phyloP scores from a whole-genome alignment of 2,329 filamentous ascomycete species.

The Aureobasidium vineae region DNA sequence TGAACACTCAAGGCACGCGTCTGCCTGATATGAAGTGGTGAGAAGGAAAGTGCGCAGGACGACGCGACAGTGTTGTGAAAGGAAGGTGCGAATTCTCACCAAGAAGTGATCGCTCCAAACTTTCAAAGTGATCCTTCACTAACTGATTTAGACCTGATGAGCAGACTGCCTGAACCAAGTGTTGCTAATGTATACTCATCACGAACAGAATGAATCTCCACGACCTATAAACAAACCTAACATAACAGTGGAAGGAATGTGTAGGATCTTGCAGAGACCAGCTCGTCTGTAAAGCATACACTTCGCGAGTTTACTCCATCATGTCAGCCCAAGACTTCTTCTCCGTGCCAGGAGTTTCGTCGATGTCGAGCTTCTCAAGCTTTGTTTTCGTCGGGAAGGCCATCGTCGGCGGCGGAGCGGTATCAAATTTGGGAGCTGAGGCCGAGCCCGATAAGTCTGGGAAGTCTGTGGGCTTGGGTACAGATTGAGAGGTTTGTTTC shows the following conservation, averaged over 20 bases:
- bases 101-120: not conserved
- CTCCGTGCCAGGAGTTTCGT: slow-evolving; percentile 11
- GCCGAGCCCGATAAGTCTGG: slow-evolving; percentile 43
- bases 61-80: not conserved
- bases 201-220: not conserved
- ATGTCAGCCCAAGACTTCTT: slow-evolving; percentile 30
- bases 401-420: slow-evolving; percentile 12
- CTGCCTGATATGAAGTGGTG: not conserved
- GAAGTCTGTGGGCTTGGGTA: slow-evolving; percentile 47
- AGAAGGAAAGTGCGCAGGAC: not conserved
- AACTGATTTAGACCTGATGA: no score
- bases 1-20: not conserved
- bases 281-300: not conserved
- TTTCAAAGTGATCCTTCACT: not conserved
- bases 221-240: not conserved
- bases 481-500: slow-evolving; percentile 29
- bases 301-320: slow-evolving; percentile 25
- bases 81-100: not conserved
- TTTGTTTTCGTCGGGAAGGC: slow-evolving; percentile 26
- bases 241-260: no score
- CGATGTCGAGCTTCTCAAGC: slow-evolving; percentile 5
- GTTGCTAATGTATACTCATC: not conserved
- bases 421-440: slow-evolving; percentile 38
- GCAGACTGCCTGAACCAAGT: no score
- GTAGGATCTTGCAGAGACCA: not conserved